Base-by-base conservation (phyloP, 768 basidiomycete species). In the Gymnopilus dilepis region DNA sequence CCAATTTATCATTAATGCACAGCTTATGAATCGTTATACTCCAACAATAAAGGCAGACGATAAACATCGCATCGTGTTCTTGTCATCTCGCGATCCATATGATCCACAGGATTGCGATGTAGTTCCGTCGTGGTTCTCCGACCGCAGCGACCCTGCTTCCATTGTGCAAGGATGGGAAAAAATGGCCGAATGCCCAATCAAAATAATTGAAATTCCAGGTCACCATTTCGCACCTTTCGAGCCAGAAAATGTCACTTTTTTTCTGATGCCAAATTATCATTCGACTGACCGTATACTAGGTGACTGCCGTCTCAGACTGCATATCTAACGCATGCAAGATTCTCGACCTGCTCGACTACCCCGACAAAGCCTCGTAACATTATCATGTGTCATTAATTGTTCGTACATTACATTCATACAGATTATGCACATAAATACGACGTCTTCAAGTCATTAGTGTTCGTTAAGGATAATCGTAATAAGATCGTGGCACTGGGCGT, bases 191-290 rank as follows among this genome's bases (percentile, higher is more conserved):
- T 60, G 50, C 8, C 30, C 68, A 6, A 59, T 89, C 0, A 76
- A 78, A 38, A 74, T 82, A 2, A 68, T 84, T 41, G 83, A 86
- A 62, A 83, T 91, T 3, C 85, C 88, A 0, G 90, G 90, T 0
- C 72, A 90, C 69, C 90, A 91, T 63, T 90, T 91, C 61, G 71
- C 82, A 63, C 77, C 82, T 0, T 91, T 91, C 68, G 75, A 80
- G 47, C 61, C 72, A 8, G 61, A 64, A 8, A 81, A 87, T 67
- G 90, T 90, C 63, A 11, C 76, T 68, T 1, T 26, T 11, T 19
- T 37, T 15, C 2, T 26, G 30, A 28, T 30, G 3, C 4, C 11
- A 30, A 38, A n/a, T 8, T 28, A 21, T 3, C 2, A 53, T 15
- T 6, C 61, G 31, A 48, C 38, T n/a, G 9, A 22, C 34, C 8